Base-by-base conservation (phyloP, 768 basidiomycete species). In the Clitopilus passeckerianus region DNA sequence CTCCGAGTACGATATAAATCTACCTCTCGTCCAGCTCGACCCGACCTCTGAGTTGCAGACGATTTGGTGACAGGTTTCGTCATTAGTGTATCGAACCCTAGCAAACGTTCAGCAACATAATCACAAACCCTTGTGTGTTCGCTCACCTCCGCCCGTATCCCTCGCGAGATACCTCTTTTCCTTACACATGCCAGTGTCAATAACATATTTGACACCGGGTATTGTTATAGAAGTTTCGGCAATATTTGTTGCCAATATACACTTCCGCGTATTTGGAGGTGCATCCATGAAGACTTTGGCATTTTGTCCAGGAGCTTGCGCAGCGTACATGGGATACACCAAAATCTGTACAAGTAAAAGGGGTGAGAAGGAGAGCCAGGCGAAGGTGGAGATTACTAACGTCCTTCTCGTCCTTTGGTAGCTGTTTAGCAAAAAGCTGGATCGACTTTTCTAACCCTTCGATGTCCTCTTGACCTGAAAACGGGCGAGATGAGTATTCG, bases 221-320 rank as follows among this genome's bases (percentile, higher is more conserved):
- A 99, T 97, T 14, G 97, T 98, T 69, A 99, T 93, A 12, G 91
- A 93, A 0, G 97, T 98, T 73, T 99, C 97, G 10, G 97, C 97
- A 60, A 99, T 95, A 72, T 98, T 99, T 16, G 97, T 99, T 1
- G 97, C 90, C 37, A 99, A 78, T 62, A 99, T 93, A 73, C 95
- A 91, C 73, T 98, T 95, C 59, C 97, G 85, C 1, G 83, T 84
- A 56, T 85, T 81, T 1, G 82, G 68, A 14, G 89, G 85, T 0
- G 91, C 74, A 0, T 85, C 74, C 0, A 72, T 68, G 72, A 98
- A 98, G 53, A 91, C 91, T 68, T 85, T 86, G 46, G 84, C 74
- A 72, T 97, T 95, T 62, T 90, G 85, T 10, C 78, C 75, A 23
- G 87, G 83, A 7, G 92, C 86, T 62, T 98, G 85, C 5, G 92